phyloP scores from a whole-genome alignment of 1,284 basidiomycete species.

The Trichosporon coremiiforme region DNA sequence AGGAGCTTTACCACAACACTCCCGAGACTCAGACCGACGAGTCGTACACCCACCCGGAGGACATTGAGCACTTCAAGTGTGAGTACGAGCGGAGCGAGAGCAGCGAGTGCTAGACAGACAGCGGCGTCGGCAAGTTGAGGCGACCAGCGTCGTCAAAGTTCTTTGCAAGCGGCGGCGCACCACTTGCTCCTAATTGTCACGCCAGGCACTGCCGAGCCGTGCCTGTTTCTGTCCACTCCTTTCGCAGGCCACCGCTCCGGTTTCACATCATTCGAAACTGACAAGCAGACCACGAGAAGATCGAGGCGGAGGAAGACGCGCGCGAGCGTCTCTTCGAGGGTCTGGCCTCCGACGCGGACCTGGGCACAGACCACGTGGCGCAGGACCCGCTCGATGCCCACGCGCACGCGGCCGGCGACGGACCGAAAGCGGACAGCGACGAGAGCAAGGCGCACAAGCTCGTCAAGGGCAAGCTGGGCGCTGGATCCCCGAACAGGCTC shows the following conservation, averaged over 20 bases:
- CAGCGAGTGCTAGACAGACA: too few species aligned
- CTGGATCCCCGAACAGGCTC: background rate
- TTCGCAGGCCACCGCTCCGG: background rate
- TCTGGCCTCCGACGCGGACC: slow-evolving; percentile 43
- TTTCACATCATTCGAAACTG: background rate
- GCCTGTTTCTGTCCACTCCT: background rate
- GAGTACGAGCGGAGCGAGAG: slow-evolving; percentile 14
- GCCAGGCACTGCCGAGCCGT: background rate
- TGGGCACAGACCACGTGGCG: slow-evolving; percentile 47
- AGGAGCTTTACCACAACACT: slow-evolving; percentile 90
- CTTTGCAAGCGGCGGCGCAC: background rate
- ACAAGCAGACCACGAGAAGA: slow-evolving; percentile 73
- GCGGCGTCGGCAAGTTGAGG: background rate
- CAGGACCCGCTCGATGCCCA: slow-evolving; percentile 51
- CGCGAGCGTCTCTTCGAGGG: slow-evolving; percentile 55
- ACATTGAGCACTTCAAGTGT: slow-evolving; percentile 53
- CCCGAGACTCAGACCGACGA: slow-evolving; percentile 97
- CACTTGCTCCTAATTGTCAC: background rate
- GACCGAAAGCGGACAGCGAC: slow-evolving; percentile 31
- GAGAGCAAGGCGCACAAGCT: slow-evolving; percentile 15
- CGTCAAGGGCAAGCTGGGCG: background rate
- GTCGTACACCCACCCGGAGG: slow-evolving; percentile 86
- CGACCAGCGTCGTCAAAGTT: background rate
- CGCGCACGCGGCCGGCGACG: slow-evolving; percentile 49
- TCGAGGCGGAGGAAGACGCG: slow-evolving; percentile 75